Percentiles rank a stretch among this genome's conserved stretches.
Evolutionary conservation across 768 basidiomycete species (phyloP).

Genomic region (Russula griseocarnosa): DNA sequence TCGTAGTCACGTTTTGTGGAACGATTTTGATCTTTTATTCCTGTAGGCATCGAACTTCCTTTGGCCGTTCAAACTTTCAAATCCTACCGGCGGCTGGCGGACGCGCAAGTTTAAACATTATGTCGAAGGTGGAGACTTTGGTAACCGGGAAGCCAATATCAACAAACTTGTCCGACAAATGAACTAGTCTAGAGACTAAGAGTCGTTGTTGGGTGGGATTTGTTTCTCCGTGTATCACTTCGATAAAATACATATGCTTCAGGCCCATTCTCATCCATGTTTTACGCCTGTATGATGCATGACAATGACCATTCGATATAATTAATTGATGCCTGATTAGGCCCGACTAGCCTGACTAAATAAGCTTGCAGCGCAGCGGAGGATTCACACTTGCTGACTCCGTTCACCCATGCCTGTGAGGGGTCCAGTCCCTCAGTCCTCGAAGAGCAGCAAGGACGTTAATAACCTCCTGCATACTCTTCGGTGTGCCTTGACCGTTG

Average conservation of each 20-base stretch:
- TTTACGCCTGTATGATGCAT: constrained; percentile 20
- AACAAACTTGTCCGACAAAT: constrained; percentile 96
- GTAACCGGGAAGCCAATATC: constrained; percentile 95
- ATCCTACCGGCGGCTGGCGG: constrained; percentile 98
- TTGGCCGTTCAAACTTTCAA: constrained; percentile 99
- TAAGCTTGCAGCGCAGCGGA: neutral
- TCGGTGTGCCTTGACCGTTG: constrained; percentile 37
- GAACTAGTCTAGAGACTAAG: constrained; percentile 51
- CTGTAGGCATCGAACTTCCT: constrained; percentile 82
- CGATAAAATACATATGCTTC: constrained; percentile 32
- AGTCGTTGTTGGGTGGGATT: constrained; percentile 17
- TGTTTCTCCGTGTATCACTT: constrained; percentile 30
- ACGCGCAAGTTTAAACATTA: constrained; percentile 97
- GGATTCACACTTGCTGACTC: neutral
- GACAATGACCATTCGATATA: neutral
- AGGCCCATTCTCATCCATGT: constrained; percentile 20
- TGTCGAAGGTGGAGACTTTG: constrained; percentile 95
- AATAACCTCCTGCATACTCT: constrained; percentile 50
- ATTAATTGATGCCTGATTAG: neutral
- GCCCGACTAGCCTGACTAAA: neutral
- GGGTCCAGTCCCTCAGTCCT: neutral
- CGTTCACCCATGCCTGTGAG: constrained; percentile 1
- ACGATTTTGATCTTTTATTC: neutral
- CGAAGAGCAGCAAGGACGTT: constrained; percentile 33
- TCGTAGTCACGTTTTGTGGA: neutral